Evolutionary conservation across 768 basidiomycete genomes (phyloP).

Genomic region (Dictyophora rubrovolvata): DNA sequence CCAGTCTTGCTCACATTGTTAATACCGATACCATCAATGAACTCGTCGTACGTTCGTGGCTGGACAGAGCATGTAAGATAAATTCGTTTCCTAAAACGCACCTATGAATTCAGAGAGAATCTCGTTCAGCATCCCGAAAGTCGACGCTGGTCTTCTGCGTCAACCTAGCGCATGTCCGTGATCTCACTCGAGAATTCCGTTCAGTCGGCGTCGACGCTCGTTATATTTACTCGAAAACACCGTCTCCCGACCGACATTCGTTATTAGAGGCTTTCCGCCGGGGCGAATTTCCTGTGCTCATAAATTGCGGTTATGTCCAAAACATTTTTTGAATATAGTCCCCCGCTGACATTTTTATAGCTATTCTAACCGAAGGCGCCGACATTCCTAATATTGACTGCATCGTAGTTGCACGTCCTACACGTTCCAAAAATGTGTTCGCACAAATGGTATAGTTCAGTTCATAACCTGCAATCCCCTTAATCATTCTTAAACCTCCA

Average conservation of each 20-base stretch:
- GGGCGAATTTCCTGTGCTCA: constrained; percentile 71
- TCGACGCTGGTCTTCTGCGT: constrained; percentile 93
- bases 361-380: constrained; percentile 86
- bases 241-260: constrained; percentile 47
- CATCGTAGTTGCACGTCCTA: constrained; percentile 78
- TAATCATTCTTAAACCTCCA: neutral
- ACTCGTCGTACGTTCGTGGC: constrained; percentile 72
- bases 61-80: constrained; percentile 68
- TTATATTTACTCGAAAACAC: constrained; percentile 64
- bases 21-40: constrained; percentile 72
- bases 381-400: constrained; percentile 96
- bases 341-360: constrained; percentile 23
- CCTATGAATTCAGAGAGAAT: neutral
- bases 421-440: constrained; percentile 79
- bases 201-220: constrained; percentile 75
- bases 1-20: constrained; percentile 68
- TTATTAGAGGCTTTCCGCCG: constrained; percentile 58
- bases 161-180: constrained; percentile 68
- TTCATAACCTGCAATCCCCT: neutral
- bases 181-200: constrained; percentile 64
- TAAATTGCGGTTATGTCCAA: constrained; percentile 66
- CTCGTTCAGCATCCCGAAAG: constrained; percentile 44
- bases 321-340: neutral
- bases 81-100: neutral
- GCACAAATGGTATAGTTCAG: constrained; percentile 70